Evolutionary conservation across 176 grass and related monocot genomes (phyloP), one percentile per base, ranked within the genome.

Genomic region (Ampelocalamus luodianensis): DNA sequence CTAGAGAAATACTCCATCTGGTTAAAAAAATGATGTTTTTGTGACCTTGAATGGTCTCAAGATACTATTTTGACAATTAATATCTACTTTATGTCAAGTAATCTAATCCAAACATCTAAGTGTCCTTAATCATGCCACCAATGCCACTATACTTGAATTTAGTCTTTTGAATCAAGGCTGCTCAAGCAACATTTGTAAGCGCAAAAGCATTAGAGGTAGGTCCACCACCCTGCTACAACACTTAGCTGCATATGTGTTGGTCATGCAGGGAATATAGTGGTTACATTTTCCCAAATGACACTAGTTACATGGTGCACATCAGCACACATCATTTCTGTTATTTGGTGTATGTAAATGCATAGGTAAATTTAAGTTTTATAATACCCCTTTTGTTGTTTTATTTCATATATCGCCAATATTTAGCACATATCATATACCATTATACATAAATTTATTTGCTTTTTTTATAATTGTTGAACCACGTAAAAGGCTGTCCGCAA

Each of bases 211-310:
- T 13, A 58, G 32, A 58, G 18, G 11, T 39, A 58, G 50, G 34
- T 58, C 6, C 54, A 76, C 16, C 42, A 8, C 26, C 7, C 55
- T 37, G 38, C 23, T 22, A 72, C 24, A 69, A 39, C 54, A 76
- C 46, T 49, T 12, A 1, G 46, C 46, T 49, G 46, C 76, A 64
- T 40, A 37, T 65, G 58, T 26, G 44, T 76, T 39, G 29, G 11
- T 49, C 18, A 16, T 74, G 29, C 34, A 73, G 81, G 69, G 56
- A 50, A 48, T 60, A 62, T 9, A 63, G 69, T 49, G 55, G 32
- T 53, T 65, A 45, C 71, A 54, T 65, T 54, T 83, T 49, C 43
- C 81, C 53, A 62, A 50, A 64, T 65, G 42, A 22, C 76, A 74
- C 8, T 53, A 68, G n/a, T 56, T 32, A 65, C 45, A 74, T 55